Percentiles rank a stretch among this genome's conserved stretches.
These are phyloP conservation scores for Sporothrix euskadiensis DNA, from an alignment of 2,329 filamentous ascomycete species.

Conservation along the genomic window DNA sequence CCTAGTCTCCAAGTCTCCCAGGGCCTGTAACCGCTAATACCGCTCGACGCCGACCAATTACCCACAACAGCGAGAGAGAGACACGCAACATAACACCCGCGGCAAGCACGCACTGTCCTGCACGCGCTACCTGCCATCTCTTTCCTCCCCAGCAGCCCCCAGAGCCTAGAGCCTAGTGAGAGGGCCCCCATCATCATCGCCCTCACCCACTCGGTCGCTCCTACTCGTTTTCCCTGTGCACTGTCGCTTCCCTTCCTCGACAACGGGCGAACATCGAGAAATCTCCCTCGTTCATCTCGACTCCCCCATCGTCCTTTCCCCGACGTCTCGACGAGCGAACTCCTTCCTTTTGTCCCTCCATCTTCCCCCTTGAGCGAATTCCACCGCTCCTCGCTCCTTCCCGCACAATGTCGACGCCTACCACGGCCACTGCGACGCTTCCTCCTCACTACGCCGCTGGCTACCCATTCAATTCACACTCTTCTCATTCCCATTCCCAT, in stretches of 20 bases:
- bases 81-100: conserved; percentile 21
- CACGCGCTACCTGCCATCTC: conserved; percentile 14
- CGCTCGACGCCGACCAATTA: conserved; percentile 17
- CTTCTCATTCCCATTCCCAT: conserved; percentile 42
- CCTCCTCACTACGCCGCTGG: conserved; percentile 67
- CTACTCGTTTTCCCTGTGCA: not conserved
- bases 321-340: conserved; percentile 15
- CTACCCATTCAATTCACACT: conserved; percentile 59
- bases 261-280: conserved; percentile 14
- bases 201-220: conserved; percentile 19
- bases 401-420: conserved; percentile 75
- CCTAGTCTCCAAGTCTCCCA: not conserved
- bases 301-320: not conserved
- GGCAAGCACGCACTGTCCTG: conserved; percentile 3
- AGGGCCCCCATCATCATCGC: conserved; percentile 13
- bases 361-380: conserved; percentile 3
- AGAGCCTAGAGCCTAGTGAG: not conserved
- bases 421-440: conserved; percentile 71
- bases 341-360: not conserved
- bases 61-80: not conserved
- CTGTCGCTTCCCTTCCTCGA: conserved; percentile 15
- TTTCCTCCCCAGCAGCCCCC: not conserved
- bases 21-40: conserved; percentile 22
- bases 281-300: not conserved
- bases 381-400: conserved; percentile 17